Base-by-base conservation (phyloP, 208 protist species). In the Acanthamoeba castellanii region DNA sequence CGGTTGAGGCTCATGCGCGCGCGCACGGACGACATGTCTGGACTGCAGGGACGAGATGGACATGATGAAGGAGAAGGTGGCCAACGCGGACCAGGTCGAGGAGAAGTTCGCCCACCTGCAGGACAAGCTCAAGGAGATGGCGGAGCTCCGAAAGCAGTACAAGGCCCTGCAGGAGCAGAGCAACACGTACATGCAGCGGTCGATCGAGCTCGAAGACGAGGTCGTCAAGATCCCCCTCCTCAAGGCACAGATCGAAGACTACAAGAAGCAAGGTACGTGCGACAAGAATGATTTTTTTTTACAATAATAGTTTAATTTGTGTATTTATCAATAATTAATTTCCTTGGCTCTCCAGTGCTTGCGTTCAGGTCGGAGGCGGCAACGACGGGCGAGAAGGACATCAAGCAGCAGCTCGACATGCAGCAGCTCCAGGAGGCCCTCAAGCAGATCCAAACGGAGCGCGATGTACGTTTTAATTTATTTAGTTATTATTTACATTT, bases 31-130 rank as follows among this genome's bases (percentile, higher is more conserved):
- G 18, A 6, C 45, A 47, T 47, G 45, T 42, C 13, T 37, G 25
- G 68, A 34, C 11, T 11, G 14, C 13, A 70, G 88, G 37, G 88
- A 93, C 37, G 88, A 93, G 45, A 93, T 93, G 88, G 88, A 93
- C 32, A 93, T 93, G 88, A 93, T 93, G 88, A 93, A 93, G 47
- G 88, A 93, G 66, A 93, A 93, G 61, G 55, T 93, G 16, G 55
- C 64, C 64, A 57, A 45, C n/a, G 88, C 88, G 74, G 37, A 13
- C 50, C 61, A 93, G 45, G 37, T 57, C 25, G 88, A 93, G 20
- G 55, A 70, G 47, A 93, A 76, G 37, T 76, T 93, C 25, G 27
- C 88, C 32, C 88, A 76, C 7, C 61, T 93, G 16, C 88, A 93
- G 59, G 64, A 76, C 20, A 93, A 93, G 27, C 64, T 93, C 16